phyloP scores from a whole-genome alignment of 208 protist genomes.

The Trypanosoma congolense region DNA sequence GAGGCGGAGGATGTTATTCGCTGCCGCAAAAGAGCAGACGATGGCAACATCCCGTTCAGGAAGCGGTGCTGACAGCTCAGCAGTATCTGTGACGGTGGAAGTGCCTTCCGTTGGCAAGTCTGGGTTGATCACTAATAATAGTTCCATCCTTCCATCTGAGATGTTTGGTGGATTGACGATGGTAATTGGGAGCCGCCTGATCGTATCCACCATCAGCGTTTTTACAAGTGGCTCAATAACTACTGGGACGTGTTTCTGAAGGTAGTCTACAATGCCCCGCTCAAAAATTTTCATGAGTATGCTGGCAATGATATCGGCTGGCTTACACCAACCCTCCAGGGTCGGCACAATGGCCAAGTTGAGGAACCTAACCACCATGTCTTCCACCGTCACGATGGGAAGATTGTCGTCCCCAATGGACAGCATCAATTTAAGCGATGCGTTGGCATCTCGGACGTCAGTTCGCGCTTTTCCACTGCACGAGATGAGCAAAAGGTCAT shows the following conservation, averaged over 20 bases:
- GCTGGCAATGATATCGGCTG: neutral
- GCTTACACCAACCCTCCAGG: neutral
- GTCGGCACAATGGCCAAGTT: neutral
- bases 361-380: neutral
- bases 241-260: neutral
- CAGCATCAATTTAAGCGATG: neutral
- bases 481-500: neutral
- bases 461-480: neutral
- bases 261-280: neutral
- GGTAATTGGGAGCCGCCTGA: neutral
- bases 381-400: neutral
- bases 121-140: neutral
- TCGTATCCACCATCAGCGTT: neutral
- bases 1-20: neutral
- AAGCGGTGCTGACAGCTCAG: neutral
- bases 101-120: neutral
- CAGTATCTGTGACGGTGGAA: neutral
- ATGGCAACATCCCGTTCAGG: neutral
- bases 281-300: neutral
- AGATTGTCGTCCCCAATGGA: neutral
- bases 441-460: neutral
- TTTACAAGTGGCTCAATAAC: neutral
- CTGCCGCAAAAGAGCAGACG: neutral
- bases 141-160: neutral
- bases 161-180: neutral